Conservation (phyloP, 805 yeast genomes). For the Monosporozyma servazzii region DNA sequence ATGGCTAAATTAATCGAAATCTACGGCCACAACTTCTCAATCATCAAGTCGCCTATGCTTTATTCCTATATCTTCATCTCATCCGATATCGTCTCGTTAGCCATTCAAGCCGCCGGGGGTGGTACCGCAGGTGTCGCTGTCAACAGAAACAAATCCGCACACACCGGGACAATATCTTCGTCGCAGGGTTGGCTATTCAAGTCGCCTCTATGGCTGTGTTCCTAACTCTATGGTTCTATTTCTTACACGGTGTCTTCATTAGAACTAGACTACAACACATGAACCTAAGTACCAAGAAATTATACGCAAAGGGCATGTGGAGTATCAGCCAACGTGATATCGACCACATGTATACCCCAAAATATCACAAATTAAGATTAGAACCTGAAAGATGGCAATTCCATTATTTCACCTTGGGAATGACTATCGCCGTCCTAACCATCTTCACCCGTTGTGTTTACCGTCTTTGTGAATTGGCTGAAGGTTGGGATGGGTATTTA, state of each 20-base stretch:
- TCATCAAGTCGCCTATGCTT: slow-evolving; percentile 27
- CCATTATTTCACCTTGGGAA: slow-evolving; percentile 36
- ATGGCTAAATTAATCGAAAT: slow-evolving; percentile 59
- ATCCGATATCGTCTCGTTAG: slow-evolving; percentile 56
- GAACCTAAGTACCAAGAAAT: slow-evolving; percentile 8
- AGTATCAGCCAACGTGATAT: slow-evolving; percentile 13
- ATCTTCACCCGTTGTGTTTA: slow-evolving; percentile 63
- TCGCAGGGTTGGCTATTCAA: slow-evolving; percentile 73
- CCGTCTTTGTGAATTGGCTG: slow-evolving; percentile 60
- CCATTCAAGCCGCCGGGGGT: slow-evolving; percentile 71
- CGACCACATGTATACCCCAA: slow-evolving; percentile 22
- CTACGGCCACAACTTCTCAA: slow-evolving; percentile 47
- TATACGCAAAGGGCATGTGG: slow-evolving; percentile 9
- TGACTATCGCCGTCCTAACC: slow-evolving; percentile 41
- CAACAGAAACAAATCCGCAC: slow-evolving; percentile 17
- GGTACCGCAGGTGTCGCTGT: slow-evolving; percentile 51
- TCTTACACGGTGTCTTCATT: slow-evolving; percentile 35
- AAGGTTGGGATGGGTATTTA: slow-evolving; percentile 55
- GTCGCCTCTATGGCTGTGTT: slow-evolving; percentile 61
- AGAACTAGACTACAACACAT: slow-evolving; percentile 20
- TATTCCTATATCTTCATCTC: slow-evolving; percentile 51
- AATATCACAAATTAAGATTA: slow-evolving; percentile 23
- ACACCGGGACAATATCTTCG: slow-evolving; percentile 39
- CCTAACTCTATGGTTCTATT: slow-evolving; percentile 39
- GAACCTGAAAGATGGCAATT: slow-evolving; percentile 29